Evolutionary conservation across 805 yeast genomes (phyloP).

Genomic region (Candida verbasci): DNA sequence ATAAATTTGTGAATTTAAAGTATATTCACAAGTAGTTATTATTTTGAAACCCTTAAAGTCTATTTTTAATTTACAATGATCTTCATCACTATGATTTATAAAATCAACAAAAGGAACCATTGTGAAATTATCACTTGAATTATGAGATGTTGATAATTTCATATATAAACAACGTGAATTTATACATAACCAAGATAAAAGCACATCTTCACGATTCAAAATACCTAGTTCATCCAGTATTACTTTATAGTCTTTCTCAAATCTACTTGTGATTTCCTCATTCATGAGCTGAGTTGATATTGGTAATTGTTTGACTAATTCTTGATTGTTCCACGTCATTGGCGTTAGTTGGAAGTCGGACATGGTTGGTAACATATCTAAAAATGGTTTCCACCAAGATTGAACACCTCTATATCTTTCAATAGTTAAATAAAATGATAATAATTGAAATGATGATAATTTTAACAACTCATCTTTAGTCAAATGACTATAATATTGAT

Average conservation of each 20-base stretch:
- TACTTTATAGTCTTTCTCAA: constrained; percentile 40
- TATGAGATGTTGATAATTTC: constrained; percentile 53
- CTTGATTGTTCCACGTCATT: constrained; percentile 49
- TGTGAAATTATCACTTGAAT: constrained; percentile 66
- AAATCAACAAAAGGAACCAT: constrained; percentile 91
- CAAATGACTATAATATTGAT: constrained; percentile 26
- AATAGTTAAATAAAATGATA: constrained; percentile 45
- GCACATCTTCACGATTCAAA: constrained; percentile 26
- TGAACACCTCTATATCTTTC: constrained; percentile 34
- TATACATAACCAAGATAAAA: constrained; percentile 82
- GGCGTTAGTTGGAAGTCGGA: constrained; percentile 57
- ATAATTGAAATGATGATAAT: constrained; percentile 57
- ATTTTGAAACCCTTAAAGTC: constrained; percentile 52
- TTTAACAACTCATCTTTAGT: constrained; percentile 28
- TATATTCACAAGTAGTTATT: constrained; percentile 23
- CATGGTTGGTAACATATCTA: constrained; percentile 56
- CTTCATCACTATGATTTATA: constrained; percentile 63
- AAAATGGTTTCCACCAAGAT: constrained; percentile 68
- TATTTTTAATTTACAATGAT: constrained; percentile 49
- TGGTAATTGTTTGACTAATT: constrained; percentile 42
- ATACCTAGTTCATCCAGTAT: constrained; percentile 23
- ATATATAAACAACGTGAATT: constrained; percentile 89
- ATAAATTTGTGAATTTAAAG: constrained; percentile 51
- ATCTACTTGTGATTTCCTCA: constrained; percentile 37
- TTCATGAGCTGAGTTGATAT: constrained; percentile 35